Evolutionary conservation across 1,284 basidiomycete genomes (phyloP).

Genomic region (Cutaneotrichosporon spelunceum): DNA sequence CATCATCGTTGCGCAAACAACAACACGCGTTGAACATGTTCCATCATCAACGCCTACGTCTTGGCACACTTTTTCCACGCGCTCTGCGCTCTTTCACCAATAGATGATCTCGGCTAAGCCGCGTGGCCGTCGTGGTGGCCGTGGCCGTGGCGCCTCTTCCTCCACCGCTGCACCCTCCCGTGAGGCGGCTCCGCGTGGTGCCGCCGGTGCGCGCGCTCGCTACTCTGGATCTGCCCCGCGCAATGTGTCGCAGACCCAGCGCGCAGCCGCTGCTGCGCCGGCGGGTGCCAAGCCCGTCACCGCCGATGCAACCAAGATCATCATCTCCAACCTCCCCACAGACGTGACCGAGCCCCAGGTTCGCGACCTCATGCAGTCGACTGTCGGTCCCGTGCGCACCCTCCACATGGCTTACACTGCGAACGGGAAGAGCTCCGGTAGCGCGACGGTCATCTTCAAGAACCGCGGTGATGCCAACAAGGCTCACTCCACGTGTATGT

Average conservation of each 20-base stretch:
- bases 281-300: slow-evolving; percentile 51
- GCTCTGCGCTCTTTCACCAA: background rate
- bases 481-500: slow-evolving; percentile 74
- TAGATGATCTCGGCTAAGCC: slow-evolving; percentile 71
- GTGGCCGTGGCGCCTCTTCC: slow-evolving; percentile 53
- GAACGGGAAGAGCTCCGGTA: slow-evolving; percentile 81
- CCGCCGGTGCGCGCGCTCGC: slow-evolving; percentile 57
- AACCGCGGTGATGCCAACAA: slow-evolving; percentile 84
- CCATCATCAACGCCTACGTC: background rate
- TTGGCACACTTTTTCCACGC: background rate
- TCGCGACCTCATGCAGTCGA: slow-evolving; percentile 88
- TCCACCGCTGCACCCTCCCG: slow-evolving; percentile 33
- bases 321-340: slow-evolving; percentile 89
- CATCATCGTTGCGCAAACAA: background rate
- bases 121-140: slow-evolving; percentile 54
- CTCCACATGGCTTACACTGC: slow-evolving; percentile 83
- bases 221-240: slow-evolving; percentile 37
- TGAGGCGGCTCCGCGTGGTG: slow-evolving; percentile 25
- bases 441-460: slow-evolving; percentile 81
- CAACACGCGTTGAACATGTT: background rate
- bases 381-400: slow-evolving; percentile 80
- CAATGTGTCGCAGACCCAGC: slow-evolving; percentile 12
- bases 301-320: slow-evolving; percentile 75
- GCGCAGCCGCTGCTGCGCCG: slow-evolving; percentile 30
- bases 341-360: slow-evolving; percentile 94